Evolutionary conservation across 495 filamentous ascomycete genomes (phyloP), one percentile per base, ranked within the genome.

Genomic region (Aspergillus bridgeri): DNA sequence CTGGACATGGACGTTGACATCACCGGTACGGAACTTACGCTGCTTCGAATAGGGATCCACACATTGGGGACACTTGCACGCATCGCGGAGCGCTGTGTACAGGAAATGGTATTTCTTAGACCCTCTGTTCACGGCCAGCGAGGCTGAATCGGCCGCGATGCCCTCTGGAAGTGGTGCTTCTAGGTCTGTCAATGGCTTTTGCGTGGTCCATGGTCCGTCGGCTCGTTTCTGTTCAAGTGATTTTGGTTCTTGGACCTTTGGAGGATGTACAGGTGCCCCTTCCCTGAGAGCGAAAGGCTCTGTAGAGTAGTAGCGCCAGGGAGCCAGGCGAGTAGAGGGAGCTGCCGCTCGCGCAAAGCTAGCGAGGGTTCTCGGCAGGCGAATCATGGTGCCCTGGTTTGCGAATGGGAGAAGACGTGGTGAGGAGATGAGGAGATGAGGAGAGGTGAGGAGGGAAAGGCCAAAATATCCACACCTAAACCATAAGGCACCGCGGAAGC

Each of bases 31-130:
- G 71, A 93, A 92, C 27, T 80, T 83, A 70, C 93, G 92, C 66
- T 98, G 93, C 54, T 84, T 88, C 0, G 91, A 92, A 53, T 87
- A 81, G 2, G 82, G 81, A 69, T 96, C 85, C 43, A 93, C 80
- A 70, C 93, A 96, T 3, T 21, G 60, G 3, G 78, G 66, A 63
- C 93, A 96, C 42, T 75, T 63, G 69, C 93, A 98, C 42, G 81
- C 64, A 66, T 98, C 92, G 27, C 92, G 88, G 18, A 96, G 81
- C 6, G 48, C 3, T 3, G 20, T n/a, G 46, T 64, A 42, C 23
- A 58, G 1, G 56, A n/a, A n/a, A 29, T 29, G 11, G 3, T 6
- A 29, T 29, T 3, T 29, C 6, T 6, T 29, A 29, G 6, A 24
- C 22, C 46, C 6, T 21, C 13, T 20, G 22, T 20, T 17, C 18